Evolutionary conservation across 129 eudicot genomes (phyloP).

Genomic region (Deinandra increscens): DNA sequence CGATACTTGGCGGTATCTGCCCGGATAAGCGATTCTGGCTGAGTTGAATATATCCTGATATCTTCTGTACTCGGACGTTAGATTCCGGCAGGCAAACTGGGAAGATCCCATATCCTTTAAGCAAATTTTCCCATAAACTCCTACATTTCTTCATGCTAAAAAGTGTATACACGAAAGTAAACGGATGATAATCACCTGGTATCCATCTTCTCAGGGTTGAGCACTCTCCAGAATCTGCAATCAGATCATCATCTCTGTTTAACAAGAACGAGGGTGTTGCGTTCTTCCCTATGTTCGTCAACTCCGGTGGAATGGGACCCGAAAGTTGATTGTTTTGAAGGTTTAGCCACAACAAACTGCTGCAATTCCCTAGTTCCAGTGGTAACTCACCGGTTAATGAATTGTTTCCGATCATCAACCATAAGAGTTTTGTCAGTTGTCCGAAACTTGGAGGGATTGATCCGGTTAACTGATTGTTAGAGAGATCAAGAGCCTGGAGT

Average conservation of each 20-base stretch:
- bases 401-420: slow-evolving; percentile 91
- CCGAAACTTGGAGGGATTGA: slow-evolving; percentile 76
- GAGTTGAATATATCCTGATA: slow-evolving; percentile 77
- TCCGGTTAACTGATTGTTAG: slow-evolving; percentile 57
- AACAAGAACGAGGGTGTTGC: slow-evolving; percentile 52
- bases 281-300: slow-evolving; percentile 55
- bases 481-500: slow-evolving; percentile 83
- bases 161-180: slow-evolving; percentile 75
- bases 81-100: slow-evolving; percentile 66
- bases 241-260: slow-evolving; percentile 43
- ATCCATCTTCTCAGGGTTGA: slow-evolving; percentile 87
- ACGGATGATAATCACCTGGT: slow-evolving; percentile 90
- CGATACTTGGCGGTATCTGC: slow-evolving; percentile 51
- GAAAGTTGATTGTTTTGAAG: slow-evolving; percentile 68
- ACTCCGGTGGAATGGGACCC: slow-evolving; percentile 51
- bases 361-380: slow-evolving; percentile 75
- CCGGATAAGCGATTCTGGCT: slow-evolving; percentile 72
- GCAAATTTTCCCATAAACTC: slow-evolving; percentile 62
- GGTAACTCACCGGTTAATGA: slow-evolving; percentile 71
- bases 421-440: slow-evolving; percentile 60
- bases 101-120: slow-evolving; percentile 80
- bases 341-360: slow-evolving; percentile 89
- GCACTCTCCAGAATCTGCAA: slow-evolving; percentile 80
- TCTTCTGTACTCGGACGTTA: slow-evolving; percentile 39
- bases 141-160: slow-evolving; percentile 76